Base-by-base conservation (phyloP, 305 asterid species). In the Ilex paraguariensis region DNA sequence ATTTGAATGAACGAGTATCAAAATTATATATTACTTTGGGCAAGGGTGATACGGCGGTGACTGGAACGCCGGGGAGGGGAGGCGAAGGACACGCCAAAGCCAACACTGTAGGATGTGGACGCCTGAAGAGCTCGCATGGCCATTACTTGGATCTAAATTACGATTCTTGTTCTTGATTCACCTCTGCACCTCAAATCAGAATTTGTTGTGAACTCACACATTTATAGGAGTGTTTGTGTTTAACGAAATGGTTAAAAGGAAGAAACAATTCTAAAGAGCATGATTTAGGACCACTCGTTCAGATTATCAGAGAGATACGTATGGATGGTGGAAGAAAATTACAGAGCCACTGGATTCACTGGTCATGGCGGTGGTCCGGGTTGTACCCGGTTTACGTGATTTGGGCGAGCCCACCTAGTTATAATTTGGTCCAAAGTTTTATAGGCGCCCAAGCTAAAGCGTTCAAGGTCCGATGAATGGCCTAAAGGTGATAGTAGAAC, bases 61-160 rank as follows among this genome's bases (percentile, higher is more conserved):
- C 59, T 61, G 45, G 80, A 66, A 59, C 70, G 78, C 54, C 61
- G 54, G 5, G 76, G 73, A 55, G 73, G 67, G 11, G 78, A 53
- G 8, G 71, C 64, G 48, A 67, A 54, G 15, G 77, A 68, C 13
- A 79, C 60, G 69, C 78, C 75, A 28, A 82, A 72, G 50, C 82
- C 73, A 49, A 79, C 61, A 65, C 75, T 75, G 75, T 77, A 77
- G 56, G 85, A 73, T 54, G 80, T 68, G 58, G 88, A 77, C 28
- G 85, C 85, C 63, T 73, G 84, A 68, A 82, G 83, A 67, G 81
- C 61, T 57, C 40, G 62, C 85, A 79, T 82, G 72, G 70, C 66
- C 75, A 57, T 72, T 51, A 4, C 21, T 17, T 56, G 21, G 61
- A 62, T 55, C 58, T 45, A 45, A 21, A 21, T 21, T 21, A 21